These are phyloP conservation scores for Aureobasidium sp. DNA, from an alignment of 2,329 filamentous ascomycete genomes.

Conservation along the genomic window DNA sequence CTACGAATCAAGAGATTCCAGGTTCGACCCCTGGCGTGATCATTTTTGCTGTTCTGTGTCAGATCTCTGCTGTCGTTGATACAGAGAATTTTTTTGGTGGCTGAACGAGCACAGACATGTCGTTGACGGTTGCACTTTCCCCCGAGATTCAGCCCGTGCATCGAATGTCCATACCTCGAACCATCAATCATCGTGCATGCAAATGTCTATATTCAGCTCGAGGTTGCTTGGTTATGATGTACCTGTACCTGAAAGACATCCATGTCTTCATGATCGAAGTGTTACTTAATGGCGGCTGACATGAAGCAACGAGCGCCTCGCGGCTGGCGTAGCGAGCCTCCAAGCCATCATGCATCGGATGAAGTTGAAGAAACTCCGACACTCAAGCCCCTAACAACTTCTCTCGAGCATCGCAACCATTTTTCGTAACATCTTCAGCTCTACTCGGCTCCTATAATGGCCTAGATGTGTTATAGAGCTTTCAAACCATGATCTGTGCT, in stretches of 20 bases:
- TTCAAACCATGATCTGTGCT: not conserved
- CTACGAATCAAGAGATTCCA: conserved; percentile 36
- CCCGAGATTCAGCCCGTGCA: not conserved
- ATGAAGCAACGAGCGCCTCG: not conserved
- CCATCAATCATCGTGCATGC: not conserved
- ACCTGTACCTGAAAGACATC: not conserved
- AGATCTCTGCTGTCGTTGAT: too few species aligned
- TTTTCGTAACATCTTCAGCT: not conserved
- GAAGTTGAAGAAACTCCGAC: not conserved
- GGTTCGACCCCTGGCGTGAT: conserved; percentile 18
- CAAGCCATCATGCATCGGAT: not conserved
- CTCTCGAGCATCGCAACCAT: not conserved
- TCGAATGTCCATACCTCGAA: not conserved
- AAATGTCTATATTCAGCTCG: not conserved
- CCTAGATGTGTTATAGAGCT: not conserved
- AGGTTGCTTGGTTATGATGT: not conserved
- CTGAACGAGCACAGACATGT: not conserved
- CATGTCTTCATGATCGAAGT: not conserved
- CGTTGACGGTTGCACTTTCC: not conserved
- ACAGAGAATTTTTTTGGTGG: not conserved
- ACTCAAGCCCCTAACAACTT: not conserved
- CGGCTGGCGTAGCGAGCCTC: not conserved
- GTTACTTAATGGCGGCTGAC: not conserved
- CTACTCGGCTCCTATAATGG: not conserved
- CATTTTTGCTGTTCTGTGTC: not conserved